Conservation (phyloP, 805 yeast genomes). For the Wickerhamiella siamensis region DNA sequence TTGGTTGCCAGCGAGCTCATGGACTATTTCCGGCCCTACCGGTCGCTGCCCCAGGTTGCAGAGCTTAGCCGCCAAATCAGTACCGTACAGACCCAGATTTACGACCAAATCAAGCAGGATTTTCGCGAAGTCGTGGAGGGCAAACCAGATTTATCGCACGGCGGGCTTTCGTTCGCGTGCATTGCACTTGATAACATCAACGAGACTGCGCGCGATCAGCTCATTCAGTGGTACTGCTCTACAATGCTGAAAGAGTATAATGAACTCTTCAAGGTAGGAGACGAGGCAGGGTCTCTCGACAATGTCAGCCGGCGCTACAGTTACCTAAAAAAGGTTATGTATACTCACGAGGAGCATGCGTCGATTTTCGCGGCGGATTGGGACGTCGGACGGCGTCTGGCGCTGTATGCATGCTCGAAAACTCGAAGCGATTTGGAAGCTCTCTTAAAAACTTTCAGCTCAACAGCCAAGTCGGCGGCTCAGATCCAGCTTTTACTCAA, state of each 20-base stretch:
- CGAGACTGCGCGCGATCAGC: conserved; percentile 31
- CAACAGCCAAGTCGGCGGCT: conserved; percentile 16
- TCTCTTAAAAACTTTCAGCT: conserved; percentile 30
- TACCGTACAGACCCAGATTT: conserved; percentile 43
- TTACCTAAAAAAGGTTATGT: conserved; percentile 60
- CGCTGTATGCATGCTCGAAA: conserved; percentile 46
- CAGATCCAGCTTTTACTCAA: conserved; percentile 48
- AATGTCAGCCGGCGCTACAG: conserved; percentile 70
- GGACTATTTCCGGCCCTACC: conserved; percentile 60
- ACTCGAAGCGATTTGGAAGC: conserved; percentile 55
- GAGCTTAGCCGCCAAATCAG: conserved; percentile 44
- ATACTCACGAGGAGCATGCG: conserved; percentile 36
- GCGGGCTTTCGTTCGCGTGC: conserved; percentile 45
- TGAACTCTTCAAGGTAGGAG: conserved; percentile 58
- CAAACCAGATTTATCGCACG: conserved; percentile 4
- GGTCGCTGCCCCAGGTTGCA: conserved; percentile 71
- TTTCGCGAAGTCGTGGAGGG: conserved; percentile 30
- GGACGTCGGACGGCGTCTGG: conserved; percentile 51
- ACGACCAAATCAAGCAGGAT: conserved; percentile 59
- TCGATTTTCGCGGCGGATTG: conserved; percentile 54
- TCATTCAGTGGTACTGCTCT: conserved; percentile 60
- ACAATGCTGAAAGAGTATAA: conserved; percentile 58
- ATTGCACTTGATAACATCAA: conserved; percentile 46
- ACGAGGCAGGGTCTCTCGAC: conserved; percentile 91
- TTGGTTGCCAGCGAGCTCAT: conserved; percentile 62